A percentile compares a stretch with the other conserved stretches of the same genome.
These are phyloP conservation scores for Medakamo hakoo DNA, from an alignment of 139 green algal genomes.

Conservation along the genomic window DNA sequence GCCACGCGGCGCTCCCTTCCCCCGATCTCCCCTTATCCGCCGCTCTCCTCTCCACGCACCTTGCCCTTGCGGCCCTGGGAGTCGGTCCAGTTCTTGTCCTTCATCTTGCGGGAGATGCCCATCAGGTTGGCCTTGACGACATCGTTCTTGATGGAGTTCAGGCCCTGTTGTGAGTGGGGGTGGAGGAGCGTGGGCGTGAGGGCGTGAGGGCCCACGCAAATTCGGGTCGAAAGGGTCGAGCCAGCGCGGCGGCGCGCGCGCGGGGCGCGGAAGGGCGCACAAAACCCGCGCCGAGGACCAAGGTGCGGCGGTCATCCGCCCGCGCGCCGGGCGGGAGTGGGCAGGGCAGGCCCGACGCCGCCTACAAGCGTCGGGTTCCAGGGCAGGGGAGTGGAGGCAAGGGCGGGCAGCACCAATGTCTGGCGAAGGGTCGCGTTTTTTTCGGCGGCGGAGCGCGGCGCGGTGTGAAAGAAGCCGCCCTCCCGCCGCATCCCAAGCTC, in stretches of 20 bases:
- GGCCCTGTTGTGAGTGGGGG: slow-evolving; percentile 17
- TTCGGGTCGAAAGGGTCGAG: too few species aligned
- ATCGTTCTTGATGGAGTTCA: slow-evolving; percentile 59
- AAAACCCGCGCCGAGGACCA: not conserved
- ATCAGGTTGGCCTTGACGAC: slow-evolving; percentile 67
- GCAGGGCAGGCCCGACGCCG: too few species aligned
- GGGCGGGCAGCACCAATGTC: too few species aligned
- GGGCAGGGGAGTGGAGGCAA: too few species aligned
- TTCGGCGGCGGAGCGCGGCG: too few species aligned
- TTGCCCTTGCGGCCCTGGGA: slow-evolving; percentile 74
- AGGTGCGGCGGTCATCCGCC: too few species aligned
- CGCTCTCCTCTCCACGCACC: slow-evolving; percentile 3
- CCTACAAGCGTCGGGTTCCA: too few species aligned
- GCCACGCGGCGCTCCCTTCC: not conserved
- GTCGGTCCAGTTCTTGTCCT: slow-evolving; percentile 75
- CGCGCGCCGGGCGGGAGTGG: too few species aligned
- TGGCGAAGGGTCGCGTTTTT: too few species aligned
- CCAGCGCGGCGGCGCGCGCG: not conserved
- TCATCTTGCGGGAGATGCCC: slow-evolving; percentile 50
- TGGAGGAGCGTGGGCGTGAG: not conserved
- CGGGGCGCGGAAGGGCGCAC: not conserved
- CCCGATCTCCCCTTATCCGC: not conserved
- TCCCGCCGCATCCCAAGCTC: too few species aligned
- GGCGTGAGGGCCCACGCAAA: not conserved
- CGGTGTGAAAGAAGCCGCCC: too few species aligned